Percentiles rank a stretch among this genome's conserved stretches.
Conservation (phyloP, 805 yeast species). For the Ogataea zsoltii region DNA sequence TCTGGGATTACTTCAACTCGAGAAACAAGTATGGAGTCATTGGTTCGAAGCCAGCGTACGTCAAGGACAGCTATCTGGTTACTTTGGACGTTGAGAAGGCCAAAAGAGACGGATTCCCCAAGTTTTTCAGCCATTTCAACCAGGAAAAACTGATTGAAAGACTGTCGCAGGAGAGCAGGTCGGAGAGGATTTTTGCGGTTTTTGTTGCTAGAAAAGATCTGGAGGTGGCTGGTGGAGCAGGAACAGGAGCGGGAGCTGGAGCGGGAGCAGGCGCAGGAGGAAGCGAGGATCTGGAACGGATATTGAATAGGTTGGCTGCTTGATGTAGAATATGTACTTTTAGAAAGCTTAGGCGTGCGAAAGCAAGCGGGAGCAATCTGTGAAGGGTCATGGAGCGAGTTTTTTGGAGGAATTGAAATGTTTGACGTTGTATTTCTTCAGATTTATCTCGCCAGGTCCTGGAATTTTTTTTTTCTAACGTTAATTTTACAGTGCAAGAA, state of each 20-base stretch:
- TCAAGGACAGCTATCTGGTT: slow-evolving; percentile 65
- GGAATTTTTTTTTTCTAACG: too few species aligned
- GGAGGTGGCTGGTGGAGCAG: slow-evolving; percentile 7
- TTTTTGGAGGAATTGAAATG: too few species aligned
- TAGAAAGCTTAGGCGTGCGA: too few species aligned
- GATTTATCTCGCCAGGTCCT: too few species aligned
- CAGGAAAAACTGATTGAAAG: slow-evolving; percentile 17
- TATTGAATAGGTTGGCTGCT: slow-evolving; percentile 18
- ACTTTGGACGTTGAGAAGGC: slow-evolving; percentile 24
- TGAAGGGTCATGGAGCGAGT: too few species aligned
- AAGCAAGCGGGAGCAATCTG: background rate
- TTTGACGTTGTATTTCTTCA: too few species aligned
- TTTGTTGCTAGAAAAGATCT: slow-evolving; percentile 31
- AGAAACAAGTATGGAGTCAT: slow-evolving; percentile 61
- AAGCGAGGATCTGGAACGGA: slow-evolving; percentile 12
- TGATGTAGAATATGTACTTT: slow-evolving; percentile 12
- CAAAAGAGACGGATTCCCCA: slow-evolving; percentile 16
- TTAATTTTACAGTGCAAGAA: too few species aligned
- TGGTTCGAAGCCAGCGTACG: slow-evolving; percentile 46
- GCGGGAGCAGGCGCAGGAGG: background rate
- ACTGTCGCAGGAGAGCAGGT: slow-evolving; percentile 10
- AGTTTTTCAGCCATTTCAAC: slow-evolving; percentile 23
- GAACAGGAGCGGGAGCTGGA: slow-evolving; percentile 3
- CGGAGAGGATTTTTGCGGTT: slow-evolving; percentile 26
- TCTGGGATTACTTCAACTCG: slow-evolving; percentile 47